Percentiles rank a stretch among this genome's conserved stretches.
Conservation (phyloP, 805 yeast genomes). For the Lipomyces sp. region DNA sequence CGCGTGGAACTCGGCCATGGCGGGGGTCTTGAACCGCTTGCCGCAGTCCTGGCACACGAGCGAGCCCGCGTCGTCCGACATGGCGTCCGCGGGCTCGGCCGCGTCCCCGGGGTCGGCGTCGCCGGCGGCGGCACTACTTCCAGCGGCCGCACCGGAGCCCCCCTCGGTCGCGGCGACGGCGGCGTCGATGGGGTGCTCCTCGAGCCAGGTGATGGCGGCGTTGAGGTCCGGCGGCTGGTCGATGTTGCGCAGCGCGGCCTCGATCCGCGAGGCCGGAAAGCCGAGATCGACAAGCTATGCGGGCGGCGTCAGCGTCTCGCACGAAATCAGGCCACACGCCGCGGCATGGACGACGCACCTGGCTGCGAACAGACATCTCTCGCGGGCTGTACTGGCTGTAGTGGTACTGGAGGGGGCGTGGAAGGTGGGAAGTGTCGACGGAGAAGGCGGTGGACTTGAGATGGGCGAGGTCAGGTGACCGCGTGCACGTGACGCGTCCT, state of each 20-base stretch:
- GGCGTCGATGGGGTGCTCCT: slow-evolving; percentile 31
- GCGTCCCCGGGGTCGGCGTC: slow-evolving; percentile 20
- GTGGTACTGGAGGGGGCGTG: too few relatives aligned
- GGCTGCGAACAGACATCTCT: neutral
- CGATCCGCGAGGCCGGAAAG: slow-evolving; percentile 35
- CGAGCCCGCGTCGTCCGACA: slow-evolving; percentile 29
- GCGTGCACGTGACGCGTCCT: too few relatives aligned
- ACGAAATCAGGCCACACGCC: neutral
- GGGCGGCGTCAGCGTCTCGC: neutral
- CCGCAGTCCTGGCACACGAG: slow-evolving; percentile 28
- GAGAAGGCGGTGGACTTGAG: too few relatives aligned
- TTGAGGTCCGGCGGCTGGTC: slow-evolving; percentile 31
- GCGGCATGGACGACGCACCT: neutral
- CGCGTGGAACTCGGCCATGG: slow-evolving; percentile 28
- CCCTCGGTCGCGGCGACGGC: slow-evolving; percentile 17
- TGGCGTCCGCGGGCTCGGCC: slow-evolving; percentile 16
- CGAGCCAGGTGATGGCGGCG: slow-evolving; percentile 38
- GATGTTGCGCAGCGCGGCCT: slow-evolving; percentile 32
- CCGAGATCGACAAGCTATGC: slow-evolving; percentile 37
- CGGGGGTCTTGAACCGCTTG: slow-evolving; percentile 24
- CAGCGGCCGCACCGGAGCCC: neutral
- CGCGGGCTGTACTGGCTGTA: too few relatives aligned
- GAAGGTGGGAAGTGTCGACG: neutral
- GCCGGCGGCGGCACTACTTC: slow-evolving; percentile 1
- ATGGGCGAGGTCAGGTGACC: too few relatives aligned